These are phyloP conservation scores for Atkinsonella texensis DNA, from an alignment of 2,329 filamentous ascomycete genomes.

Conservation along the genomic window DNA sequence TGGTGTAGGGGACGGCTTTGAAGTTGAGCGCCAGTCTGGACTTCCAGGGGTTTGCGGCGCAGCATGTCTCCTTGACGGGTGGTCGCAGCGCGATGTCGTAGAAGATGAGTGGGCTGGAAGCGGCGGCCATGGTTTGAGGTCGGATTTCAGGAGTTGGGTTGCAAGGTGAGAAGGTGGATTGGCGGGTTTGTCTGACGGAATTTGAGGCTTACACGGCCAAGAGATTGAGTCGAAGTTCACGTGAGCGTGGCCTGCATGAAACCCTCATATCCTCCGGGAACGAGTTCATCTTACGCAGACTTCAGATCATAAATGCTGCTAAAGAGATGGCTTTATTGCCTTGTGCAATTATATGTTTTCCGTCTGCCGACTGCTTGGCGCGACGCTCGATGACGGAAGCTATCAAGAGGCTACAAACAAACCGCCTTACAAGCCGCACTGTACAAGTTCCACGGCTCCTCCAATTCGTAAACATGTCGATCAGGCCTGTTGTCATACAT, in stretches of 20 bases:
- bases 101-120: slow-evolving; percentile 15
- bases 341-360: no score
- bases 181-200: background rate
- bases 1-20: slow-evolving; percentile 23
- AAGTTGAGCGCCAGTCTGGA: slow-evolving; percentile 28
- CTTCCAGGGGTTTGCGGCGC: slow-evolving; percentile 22
- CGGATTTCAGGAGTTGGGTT: background rate
- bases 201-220: background rate
- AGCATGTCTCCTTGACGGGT: slow-evolving; percentile 14
- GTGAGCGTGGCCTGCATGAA: background rate
- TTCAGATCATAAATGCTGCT: no score
- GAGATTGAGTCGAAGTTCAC: background rate
- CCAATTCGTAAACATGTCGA: no score
- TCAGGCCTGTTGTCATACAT: no score
- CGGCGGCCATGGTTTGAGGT: background rate
- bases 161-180: background rate
- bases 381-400: no score
- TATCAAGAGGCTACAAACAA: no score
- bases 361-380: no score
- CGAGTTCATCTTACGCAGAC: no score
- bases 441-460: no score
- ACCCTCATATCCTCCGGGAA: background rate
- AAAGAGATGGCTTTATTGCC: no score
- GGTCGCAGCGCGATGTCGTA: slow-evolving; percentile 30
- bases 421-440: no score